phyloP scores from a whole-genome alignment of 768 basidiomycete species.

The Favolaschia claudopus region DNA sequence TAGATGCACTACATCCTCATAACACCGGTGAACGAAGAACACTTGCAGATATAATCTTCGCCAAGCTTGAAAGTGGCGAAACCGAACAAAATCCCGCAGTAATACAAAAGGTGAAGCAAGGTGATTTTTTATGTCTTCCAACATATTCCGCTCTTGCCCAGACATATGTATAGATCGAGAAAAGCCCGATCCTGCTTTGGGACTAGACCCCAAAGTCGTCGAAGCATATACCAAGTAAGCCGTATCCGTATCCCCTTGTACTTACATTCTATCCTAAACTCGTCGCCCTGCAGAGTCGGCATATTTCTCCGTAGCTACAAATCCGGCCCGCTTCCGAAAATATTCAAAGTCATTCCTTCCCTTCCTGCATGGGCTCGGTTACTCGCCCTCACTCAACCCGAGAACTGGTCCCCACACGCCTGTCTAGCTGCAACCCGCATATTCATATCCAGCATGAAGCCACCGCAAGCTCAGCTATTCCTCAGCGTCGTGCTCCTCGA shows the following conservation, averaged over 20 bases:
- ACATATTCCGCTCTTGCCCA: no score
- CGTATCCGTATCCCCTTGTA: neutral
- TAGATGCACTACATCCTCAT: conserved; percentile 82
- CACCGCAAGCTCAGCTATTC: conserved; percentile 91
- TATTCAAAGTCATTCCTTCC: conserved; percentile 97
- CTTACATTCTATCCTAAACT: conserved; percentile 2
- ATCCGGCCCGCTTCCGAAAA: conserved; percentile 93
- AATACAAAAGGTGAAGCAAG: conserved; percentile 69
- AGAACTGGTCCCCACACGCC: conserved; percentile 95
- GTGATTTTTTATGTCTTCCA: conserved; percentile 42
- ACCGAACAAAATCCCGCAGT: conserved; percentile 58
- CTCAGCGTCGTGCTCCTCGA: conserved; percentile 91
- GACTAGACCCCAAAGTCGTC: conserved; percentile 91
- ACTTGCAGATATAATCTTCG: conserved; percentile 95
- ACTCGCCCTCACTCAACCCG: conserved; percentile 89
- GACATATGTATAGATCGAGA: conserved; percentile 51
- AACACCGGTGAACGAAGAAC: conserved; percentile 83
- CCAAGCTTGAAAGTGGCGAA: conserved; percentile 82
- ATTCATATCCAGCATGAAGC: conserved; percentile 97
- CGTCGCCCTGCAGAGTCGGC: conserved; percentile 72
- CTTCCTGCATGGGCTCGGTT: conserved; percentile 96
- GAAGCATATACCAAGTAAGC: conserved; percentile 92
- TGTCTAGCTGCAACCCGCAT: conserved; percentile 94
- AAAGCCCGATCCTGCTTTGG: conserved; percentile 82
- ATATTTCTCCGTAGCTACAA: conserved; percentile 87